phyloP scores from a whole-genome alignment of 768 basidiomycete species.

The Tulasnella sp. region DNA sequence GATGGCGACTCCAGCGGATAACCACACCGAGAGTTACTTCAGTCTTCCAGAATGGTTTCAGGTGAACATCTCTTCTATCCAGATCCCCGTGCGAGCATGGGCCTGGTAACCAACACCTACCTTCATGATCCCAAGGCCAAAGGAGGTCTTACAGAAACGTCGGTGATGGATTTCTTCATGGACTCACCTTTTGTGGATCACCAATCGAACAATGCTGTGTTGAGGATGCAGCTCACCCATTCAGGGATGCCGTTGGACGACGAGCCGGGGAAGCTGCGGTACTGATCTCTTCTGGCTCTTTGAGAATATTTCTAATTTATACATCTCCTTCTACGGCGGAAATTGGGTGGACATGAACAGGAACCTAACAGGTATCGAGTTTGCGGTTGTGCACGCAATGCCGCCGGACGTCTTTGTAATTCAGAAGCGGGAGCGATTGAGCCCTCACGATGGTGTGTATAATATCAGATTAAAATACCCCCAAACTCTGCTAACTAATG shows the following conservation, averaged over 20 bases:
- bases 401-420: constrained; percentile 80
- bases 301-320: neutral
- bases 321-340: neutral
- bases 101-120: neutral
- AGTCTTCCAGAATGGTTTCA: constrained; percentile 90
- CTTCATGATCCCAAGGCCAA: constrained; percentile 40
- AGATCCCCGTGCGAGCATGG: neutral
- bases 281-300: constrained; percentile 24
- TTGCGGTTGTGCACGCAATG: constrained; percentile 68
- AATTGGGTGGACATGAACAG: constrained; percentile 31
- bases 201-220: constrained; percentile 63
- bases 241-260: constrained; percentile 47
- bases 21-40: constrained; percentile 32
- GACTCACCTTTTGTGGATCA: constrained; percentile 81
- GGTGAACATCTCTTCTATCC: constrained; percentile 30
- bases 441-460: constrained; percentile 72
- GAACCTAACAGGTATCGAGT: constrained; percentile 81
- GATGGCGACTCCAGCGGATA: constrained; percentile 13
- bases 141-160: constrained; percentile 63
- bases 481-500: too few relatives aligned
- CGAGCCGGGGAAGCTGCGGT: constrained; percentile 82
- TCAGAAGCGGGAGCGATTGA: constrained; percentile 76
- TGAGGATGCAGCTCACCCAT: constrained; percentile 90
- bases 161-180: constrained; percentile 83
- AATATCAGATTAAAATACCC: too few relatives aligned